A percentile compares a stretch with the other conserved stretches of the same genome.
These are phyloP conservation scores for Pestalotiopsis sp. DNA, from an alignment of 2,329 filamentous ascomycete genomes.

Conservation along the genomic window DNA sequence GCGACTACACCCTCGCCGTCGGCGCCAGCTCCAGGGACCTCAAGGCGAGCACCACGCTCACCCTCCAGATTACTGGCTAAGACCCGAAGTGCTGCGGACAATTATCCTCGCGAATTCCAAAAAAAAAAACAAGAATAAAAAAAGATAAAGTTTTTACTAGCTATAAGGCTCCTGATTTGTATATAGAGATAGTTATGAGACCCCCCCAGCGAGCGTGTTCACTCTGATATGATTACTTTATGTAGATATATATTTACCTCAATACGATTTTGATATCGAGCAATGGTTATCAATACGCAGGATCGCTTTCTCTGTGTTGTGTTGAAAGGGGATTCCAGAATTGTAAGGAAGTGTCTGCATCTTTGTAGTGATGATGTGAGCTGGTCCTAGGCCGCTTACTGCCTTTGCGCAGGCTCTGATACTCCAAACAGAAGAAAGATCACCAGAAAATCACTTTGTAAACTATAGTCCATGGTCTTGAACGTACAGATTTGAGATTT, in stretches of 20 bases:
- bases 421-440: too few species aligned
- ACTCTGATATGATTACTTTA: not conserved
- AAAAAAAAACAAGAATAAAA: too few species aligned
- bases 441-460: too few species aligned
- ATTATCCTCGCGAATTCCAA: not conserved
- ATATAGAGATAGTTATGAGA: not conserved
- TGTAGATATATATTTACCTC: not conserved
- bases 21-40: constrained; percentile 1
- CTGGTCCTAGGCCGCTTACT: too few species aligned
- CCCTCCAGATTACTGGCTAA: not conserved
- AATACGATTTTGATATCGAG: not conserved
- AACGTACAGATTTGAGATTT: too few species aligned
- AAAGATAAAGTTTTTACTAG: not conserved
- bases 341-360: not conserved
- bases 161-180: not conserved
- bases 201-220: not conserved
- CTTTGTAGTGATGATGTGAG: too few species aligned
- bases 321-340: not conserved
- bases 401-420: too few species aligned
- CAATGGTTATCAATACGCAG: not conserved
- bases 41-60: not conserved
- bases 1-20: constrained; percentile 20
- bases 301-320: not conserved
- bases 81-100: not conserved
- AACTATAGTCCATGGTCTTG: too few species aligned